phyloP scores from a whole-genome alignment of 345 rosid genomes.

The Lumnitzera racemosa region DNA sequence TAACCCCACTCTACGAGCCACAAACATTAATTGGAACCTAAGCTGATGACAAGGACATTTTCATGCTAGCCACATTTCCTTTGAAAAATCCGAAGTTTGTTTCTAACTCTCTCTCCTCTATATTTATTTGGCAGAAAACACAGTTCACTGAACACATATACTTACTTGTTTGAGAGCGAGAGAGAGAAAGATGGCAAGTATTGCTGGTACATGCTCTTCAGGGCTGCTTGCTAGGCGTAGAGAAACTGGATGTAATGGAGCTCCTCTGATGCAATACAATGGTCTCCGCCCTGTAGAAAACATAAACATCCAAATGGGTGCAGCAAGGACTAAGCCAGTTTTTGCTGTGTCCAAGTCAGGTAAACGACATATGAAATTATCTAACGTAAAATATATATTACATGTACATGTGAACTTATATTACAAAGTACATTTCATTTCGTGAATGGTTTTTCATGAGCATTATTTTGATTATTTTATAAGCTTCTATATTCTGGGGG shows the following conservation, averaged over 20 bases:
- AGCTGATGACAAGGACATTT: conserved; percentile 12
- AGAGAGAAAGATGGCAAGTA: conserved; percentile 28
- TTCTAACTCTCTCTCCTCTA: not conserved
- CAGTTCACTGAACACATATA: conserved; percentile 1
- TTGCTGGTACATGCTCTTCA: conserved; percentile 30
- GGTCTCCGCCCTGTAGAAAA: conserved; percentile 33
- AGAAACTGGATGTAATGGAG: conserved; percentile 20
- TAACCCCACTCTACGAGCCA: conserved; percentile 26
- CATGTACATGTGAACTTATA: too few relatives aligned
- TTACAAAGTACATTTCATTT: too few relatives aligned
- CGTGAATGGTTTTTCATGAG: too few relatives aligned
- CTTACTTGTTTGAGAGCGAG: conserved; percentile 3
- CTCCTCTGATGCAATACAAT: conserved; percentile 24
- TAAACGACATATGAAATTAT: conserved; percentile 6
- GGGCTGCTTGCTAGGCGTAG: conserved; percentile 17
- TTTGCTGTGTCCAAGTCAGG: conserved; percentile 22
- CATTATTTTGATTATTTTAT: too few relatives aligned
- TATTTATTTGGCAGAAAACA: too few relatives aligned
- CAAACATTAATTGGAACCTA: not conserved
- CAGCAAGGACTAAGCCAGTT: conserved; percentile 11
- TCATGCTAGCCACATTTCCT: conserved; percentile 12
- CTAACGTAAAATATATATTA: not conserved
- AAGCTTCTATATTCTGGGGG: too few relatives aligned
- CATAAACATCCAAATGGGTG: conserved; percentile 17
- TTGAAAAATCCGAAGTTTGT: conserved; percentile 25